A percentile compares a stretch with the other conserved stretches of the same genome.
phyloP scores from a whole-genome alignment of 2,329 filamentous ascomycete genomes.

The Mycosphaerella arachidis region DNA sequence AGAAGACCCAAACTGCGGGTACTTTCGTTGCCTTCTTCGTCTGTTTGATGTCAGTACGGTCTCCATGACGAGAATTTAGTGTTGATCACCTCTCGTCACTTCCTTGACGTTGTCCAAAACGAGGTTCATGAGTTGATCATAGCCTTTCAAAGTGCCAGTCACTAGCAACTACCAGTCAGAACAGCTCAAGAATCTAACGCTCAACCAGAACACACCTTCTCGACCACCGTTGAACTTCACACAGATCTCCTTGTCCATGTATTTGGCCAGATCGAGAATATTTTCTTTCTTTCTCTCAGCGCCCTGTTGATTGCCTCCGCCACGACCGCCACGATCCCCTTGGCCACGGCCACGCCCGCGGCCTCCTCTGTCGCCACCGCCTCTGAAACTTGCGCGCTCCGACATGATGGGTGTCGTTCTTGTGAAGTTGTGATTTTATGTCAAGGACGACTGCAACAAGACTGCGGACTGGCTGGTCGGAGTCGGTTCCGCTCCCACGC shows the following conservation, averaged over 20 bases:
- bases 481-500: too few species aligned
- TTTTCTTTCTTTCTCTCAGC: constrained; percentile 87
- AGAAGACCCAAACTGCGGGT: constrained; percentile 78
- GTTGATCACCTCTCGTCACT: constrained; percentile 68
- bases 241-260: constrained; percentile 91
- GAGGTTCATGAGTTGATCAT: constrained; percentile 96
- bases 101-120: constrained; percentile 94
- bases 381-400: constrained; percentile 52
- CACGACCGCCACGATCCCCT: constrained; percentile 24
- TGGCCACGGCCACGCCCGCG: constrained; percentile 39
- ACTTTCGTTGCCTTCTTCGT: constrained; percentile 86
- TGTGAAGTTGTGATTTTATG: neutral
- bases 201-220: constrained; percentile 60
- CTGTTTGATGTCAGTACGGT: constrained; percentile 44
- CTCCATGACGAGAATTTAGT: neutral
- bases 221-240: constrained; percentile 96
- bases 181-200: neutral
- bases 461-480: neutral
- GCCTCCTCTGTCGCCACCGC: constrained; percentile 38
- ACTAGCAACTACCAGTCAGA: constrained; percentile 49
- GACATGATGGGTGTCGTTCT: constrained; percentile 41
- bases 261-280: constrained; percentile 90
- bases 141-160: constrained; percentile 84
- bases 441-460: neutral
- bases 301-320: constrained; percentile 28